Evolutionary conservation across 2,329 filamentous ascomycete genomes (phyloP).

Genomic region (Xylaria sp.): DNA sequence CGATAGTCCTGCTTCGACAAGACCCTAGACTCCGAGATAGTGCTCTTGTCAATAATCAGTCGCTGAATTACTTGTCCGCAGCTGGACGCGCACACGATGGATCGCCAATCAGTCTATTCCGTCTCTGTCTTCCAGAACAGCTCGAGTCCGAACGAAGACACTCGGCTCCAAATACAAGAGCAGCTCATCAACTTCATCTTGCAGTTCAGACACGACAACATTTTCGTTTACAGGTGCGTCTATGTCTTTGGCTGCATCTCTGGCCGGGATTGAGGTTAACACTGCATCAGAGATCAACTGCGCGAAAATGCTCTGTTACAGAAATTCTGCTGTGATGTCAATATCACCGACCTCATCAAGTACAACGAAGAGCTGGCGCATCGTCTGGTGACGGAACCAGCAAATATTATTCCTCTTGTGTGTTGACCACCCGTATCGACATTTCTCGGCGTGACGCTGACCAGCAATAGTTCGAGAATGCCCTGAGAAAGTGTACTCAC

Average conservation of each 20-base stretch:
- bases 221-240: constrained; percentile 88
- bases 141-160: constrained; percentile 73
- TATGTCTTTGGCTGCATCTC: background rate
- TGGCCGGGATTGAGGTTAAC: constrained; percentile 45
- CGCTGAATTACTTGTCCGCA: background rate
- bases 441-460: constrained; percentile 18
- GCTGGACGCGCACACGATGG: constrained; percentile 65
- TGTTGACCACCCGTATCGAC: constrained; percentile 44
- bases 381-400: constrained; percentile 86
- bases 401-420: constrained; percentile 91
- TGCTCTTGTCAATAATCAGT: background rate
- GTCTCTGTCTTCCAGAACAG: constrained; percentile 80
- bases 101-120: constrained; percentile 87
- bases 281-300: constrained; percentile 80
- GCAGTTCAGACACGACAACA: constrained; percentile 92
- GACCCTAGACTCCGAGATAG: constrained; percentile 4
- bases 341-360: constrained; percentile 93
- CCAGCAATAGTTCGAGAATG: constrained; percentile 80
- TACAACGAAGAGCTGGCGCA: constrained; percentile 97
- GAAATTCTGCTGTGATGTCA: constrained; percentile 95
- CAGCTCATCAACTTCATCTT: constrained; percentile 91
- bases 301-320: constrained; percentile 94
- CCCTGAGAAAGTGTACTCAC: constrained; percentile 89
- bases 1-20: background rate
- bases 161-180: constrained; percentile 76